Evolutionary conservation across 495 filamentous ascomycete genomes (phyloP).

Genomic region (Tuber indicum): DNA sequence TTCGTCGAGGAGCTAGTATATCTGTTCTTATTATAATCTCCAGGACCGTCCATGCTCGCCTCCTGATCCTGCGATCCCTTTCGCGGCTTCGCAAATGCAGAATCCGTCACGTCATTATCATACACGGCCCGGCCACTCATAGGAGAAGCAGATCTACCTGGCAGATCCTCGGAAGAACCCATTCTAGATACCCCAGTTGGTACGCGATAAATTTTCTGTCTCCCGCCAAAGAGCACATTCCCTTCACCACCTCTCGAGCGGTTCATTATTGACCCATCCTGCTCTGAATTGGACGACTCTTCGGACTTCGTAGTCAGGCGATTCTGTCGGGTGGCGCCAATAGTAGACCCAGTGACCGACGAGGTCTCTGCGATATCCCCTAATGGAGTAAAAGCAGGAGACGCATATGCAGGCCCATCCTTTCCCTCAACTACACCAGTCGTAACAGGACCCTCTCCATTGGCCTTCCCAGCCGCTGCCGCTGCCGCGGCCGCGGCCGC

Average conservation of each 20-base stretch:
- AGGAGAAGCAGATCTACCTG: slow-evolving; percentile 43
- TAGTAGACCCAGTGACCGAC: slow-evolving; percentile 61
- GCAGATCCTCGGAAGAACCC: slow-evolving; percentile 43
- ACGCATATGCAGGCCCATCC: slow-evolving; percentile 45
- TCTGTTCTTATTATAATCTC: slow-evolving; percentile 61
- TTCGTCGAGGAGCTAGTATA: slow-evolving; percentile 83
- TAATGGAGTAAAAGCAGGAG: slow-evolving; percentile 52
- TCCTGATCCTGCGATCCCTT: slow-evolving; percentile 46
- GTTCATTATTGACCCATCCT: slow-evolving; percentile 73
- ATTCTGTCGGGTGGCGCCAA: slow-evolving; percentile 48
- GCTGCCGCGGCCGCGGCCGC: slow-evolving; percentile 42
- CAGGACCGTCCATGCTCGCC: slow-evolving; percentile 42
- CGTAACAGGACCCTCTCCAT: slow-evolving; percentile 59
- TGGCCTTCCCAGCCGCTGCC: slow-evolving; percentile 52
- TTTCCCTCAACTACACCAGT: slow-evolving; percentile 54
- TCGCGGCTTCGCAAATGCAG: slow-evolving; percentile 64
- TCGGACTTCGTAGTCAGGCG: slow-evolving; percentile 36
- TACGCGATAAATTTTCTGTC: slow-evolving; percentile 94
- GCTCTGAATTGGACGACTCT: slow-evolving; percentile 60
- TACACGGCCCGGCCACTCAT: slow-evolving; percentile 69
- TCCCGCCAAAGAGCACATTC: slow-evolving; percentile 89
- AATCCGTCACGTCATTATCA: slow-evolving; percentile 74
- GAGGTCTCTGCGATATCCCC: slow-evolving; percentile 84
- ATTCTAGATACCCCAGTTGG: slow-evolving; percentile 49
- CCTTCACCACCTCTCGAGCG: slow-evolving; percentile 78